phyloP scores from a whole-genome alignment of 2,329 filamentous ascomycete species.

The Ceratocystis alfenasii region DNA sequence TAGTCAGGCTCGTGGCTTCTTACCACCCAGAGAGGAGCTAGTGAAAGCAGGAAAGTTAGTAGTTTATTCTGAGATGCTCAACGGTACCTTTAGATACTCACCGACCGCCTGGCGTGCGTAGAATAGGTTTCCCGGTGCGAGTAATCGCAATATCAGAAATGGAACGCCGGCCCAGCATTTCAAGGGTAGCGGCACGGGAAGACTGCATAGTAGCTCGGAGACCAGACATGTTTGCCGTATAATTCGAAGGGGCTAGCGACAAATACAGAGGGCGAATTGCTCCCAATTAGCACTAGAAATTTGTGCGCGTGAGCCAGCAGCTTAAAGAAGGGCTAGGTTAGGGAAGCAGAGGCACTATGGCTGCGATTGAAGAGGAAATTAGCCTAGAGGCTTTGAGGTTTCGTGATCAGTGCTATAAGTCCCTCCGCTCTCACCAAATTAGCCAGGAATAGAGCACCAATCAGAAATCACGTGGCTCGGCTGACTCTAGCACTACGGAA shows the following conservation, averaged over 20 bases:
- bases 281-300: not conserved
- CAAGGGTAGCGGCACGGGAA: constrained; percentile 37
- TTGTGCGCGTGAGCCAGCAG: not conserved
- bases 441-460: not conserved
- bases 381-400: not conserved
- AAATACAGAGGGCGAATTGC: not conserved
- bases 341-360: not conserved
- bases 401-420: constrained; percentile 7
- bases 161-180: constrained; percentile 38
- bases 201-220: constrained; percentile 45
- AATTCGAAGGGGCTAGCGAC: not conserved
- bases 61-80: constrained; percentile 12
- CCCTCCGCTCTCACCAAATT: constrained; percentile 4
- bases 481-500: constrained; percentile 13
- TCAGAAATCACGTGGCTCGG: constrained; percentile 18
- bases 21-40: constrained; percentile 81
- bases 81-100: constrained; percentile 36
- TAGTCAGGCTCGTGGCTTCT: constrained; percentile 21
- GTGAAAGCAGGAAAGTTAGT: constrained; percentile 30
- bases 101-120: constrained; percentile 82
- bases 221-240: constrained; percentile 39
- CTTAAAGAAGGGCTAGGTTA: not conserved
- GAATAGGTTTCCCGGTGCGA: constrained; percentile 87
- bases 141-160: constrained; percentile 84
- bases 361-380: not conserved